phyloP scores from a whole-genome alignment of 179 eudicot genomes.

The Heliamphora pulchella region DNA sequence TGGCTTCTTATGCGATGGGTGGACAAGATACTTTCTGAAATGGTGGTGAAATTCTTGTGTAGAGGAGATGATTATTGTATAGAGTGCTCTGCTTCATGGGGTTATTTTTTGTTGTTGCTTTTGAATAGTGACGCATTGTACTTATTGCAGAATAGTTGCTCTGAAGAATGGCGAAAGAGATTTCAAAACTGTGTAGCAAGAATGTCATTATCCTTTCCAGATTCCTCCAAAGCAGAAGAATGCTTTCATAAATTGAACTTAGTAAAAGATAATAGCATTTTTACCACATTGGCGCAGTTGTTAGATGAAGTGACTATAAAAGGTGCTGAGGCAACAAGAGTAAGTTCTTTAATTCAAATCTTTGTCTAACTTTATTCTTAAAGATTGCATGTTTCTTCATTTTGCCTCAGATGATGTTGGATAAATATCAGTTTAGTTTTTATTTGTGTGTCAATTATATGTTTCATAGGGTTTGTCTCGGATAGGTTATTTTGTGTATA shows the following conservation, averaged over 20 bases:
- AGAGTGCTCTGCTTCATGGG: background rate
- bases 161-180: constrained; percentile 41
- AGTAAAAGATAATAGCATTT: constrained; percentile 39
- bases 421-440: no score
- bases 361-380: background rate
- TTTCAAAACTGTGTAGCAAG: constrained; percentile 34
- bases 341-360: constrained; percentile 22
- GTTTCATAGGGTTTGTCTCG: no score
- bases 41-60: background rate
- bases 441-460: no score
- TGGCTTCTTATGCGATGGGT: background rate
- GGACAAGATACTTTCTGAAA: background rate
- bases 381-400: background rate
- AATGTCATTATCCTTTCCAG: constrained; percentile 60
- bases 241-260: constrained; percentile 42
- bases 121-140: background rate
- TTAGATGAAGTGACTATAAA: constrained; percentile 39
- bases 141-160: constrained; percentile 38
- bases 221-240: constrained; percentile 62
- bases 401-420: background rate
- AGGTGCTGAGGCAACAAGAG: constrained; percentile 41
- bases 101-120: background rate
- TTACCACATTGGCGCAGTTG: constrained; percentile 36
- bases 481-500: no score
- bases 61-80: background rate